These are phyloP conservation scores for Pyricularia sp. DNA, from an alignment of 2,329 filamentous ascomycete species.

Conservation along the genomic window DNA sequence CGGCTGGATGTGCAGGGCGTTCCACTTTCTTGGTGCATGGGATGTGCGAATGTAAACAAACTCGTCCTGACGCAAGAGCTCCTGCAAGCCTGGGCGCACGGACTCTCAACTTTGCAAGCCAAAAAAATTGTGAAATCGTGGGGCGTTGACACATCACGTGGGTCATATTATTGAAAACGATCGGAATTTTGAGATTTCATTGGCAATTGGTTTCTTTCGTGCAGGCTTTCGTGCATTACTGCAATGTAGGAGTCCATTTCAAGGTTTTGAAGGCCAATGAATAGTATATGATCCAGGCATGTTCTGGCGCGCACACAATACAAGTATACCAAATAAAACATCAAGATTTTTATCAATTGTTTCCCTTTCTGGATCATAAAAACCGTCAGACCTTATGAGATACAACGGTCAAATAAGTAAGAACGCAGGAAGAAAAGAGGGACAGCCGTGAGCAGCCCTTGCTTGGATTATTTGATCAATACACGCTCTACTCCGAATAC, in stretches of 20 bases:
- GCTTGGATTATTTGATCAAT: background rate
- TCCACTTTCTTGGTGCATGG: background rate
- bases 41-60: conserved; percentile 6
- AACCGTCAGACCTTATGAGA: too few relatives aligned
- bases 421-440: background rate
- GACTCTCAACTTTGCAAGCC: background rate
- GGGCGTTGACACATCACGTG: background rate
- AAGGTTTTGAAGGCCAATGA: too few relatives aligned
- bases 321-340: too few relatives aligned
- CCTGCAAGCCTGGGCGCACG: background rate
- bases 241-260: too few relatives aligned
- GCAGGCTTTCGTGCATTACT: background rate
- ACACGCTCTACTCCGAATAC: background rate
- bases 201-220: background rate
- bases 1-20: background rate
- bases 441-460: background rate
- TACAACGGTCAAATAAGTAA: background rate
- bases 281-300: too few relatives aligned
- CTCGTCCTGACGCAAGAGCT: conserved; percentile 12
- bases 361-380: background rate
- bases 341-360: too few relatives aligned
- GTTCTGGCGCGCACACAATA: too few relatives aligned
- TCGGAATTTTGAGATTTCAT: background rate
- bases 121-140: background rate
- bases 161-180: background rate